A percentile compares a stretch with the other conserved stretches of the same genome.
Evolutionary conservation across 192 early-diverging fungal species (phyloP).

Genomic region (Podila verticillata): DNA sequence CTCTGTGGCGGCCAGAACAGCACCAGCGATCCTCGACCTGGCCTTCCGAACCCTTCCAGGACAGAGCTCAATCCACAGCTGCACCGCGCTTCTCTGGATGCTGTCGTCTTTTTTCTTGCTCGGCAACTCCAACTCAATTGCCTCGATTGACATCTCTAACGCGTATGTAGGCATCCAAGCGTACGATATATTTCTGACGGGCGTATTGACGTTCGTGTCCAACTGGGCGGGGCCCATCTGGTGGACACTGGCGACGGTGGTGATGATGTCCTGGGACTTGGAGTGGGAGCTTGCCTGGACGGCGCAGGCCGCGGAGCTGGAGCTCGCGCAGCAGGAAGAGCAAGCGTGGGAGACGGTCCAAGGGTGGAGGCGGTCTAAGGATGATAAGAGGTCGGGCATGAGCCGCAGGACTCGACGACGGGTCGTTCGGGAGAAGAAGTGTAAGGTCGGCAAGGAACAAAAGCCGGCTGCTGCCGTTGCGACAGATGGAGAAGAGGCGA

Average conservation of each 20-base stretch:
- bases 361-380: slow-evolving; percentile 9
- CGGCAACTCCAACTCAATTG: slow-evolving; percentile 82
- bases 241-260: slow-evolving; percentile 63
- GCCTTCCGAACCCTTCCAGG: slow-evolving; percentile 25
- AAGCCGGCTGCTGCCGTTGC: neutral
- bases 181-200: slow-evolving; percentile 69
- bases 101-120: slow-evolving; percentile 73
- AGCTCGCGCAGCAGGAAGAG: slow-evolving; percentile 2
- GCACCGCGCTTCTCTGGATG: slow-evolving; percentile 54
- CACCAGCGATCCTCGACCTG: neutral
- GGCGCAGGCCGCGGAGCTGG: neutral
- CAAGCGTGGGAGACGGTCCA: slow-evolving; percentile 13
- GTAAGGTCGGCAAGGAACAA: neutral
- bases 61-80: slow-evolving; percentile 33
- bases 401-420: slow-evolving; percentile 9
- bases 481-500: neutral
- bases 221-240: slow-evolving; percentile 81
- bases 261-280: slow-evolving; percentile 43
- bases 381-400: slow-evolving; percentile 18
- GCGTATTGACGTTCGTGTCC: slow-evolving; percentile 70
- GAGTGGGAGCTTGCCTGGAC: slow-evolving; percentile 28
- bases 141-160: slow-evolving; percentile 80
- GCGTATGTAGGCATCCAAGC: slow-evolving; percentile 77
- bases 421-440: neutral
- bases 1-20: too few species aligned